phyloP scores from a whole-genome alignment of 331 rosid species.

The Rosa hybrid region DNA sequence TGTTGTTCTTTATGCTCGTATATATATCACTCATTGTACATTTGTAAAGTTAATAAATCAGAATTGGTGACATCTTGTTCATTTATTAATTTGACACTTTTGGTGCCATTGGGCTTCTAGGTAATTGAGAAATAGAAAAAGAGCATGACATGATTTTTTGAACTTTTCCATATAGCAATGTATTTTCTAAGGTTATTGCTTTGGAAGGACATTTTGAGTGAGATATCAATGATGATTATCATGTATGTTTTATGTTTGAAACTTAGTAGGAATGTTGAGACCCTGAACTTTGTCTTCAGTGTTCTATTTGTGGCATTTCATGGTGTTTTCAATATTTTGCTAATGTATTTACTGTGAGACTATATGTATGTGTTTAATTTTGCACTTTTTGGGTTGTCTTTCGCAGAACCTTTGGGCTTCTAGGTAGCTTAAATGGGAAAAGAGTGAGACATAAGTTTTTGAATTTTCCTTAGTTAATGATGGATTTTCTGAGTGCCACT shows the following conservation, averaged over 20 bases:
- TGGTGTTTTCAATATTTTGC: background rate
- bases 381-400: background rate
- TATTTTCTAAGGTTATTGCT: background rate
- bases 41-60: background rate
- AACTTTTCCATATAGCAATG: background rate
- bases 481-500: background rate
- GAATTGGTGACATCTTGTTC: background rate
- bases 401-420: background rate
- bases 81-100: background rate
- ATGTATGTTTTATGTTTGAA: background rate
- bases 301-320: background rate
- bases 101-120: background rate
- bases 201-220: background rate
- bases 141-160: background rate
- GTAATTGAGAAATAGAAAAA: background rate
- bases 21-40: background rate
- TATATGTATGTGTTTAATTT: background rate
- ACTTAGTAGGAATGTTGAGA: background rate
- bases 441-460: background rate
- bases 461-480: background rate
- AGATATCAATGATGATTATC: background rate
- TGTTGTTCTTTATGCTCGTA: background rate
- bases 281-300: background rate
- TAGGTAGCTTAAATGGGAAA: background rate
- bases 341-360: background rate